These are phyloP conservation scores for Botryosphaeria agaves DNA, from an alignment of 2,329 filamentous ascomycete species.

Conservation along the genomic window DNA sequence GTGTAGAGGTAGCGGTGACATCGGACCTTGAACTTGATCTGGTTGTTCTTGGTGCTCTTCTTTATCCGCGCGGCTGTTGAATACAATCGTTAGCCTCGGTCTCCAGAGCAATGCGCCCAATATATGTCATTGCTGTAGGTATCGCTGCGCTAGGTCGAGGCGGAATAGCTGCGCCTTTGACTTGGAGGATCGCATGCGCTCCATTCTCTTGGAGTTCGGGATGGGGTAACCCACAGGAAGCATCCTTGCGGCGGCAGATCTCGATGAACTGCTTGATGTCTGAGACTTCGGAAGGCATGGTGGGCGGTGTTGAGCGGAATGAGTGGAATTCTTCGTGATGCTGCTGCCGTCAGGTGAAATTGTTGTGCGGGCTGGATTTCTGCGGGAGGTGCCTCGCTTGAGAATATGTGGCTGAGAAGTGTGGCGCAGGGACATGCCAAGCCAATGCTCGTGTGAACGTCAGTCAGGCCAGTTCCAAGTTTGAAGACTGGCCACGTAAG, in stretches of 20 bases:
- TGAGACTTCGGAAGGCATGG: conserved; percentile 94
- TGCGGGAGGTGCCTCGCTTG: no score
- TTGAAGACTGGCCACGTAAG: no score
- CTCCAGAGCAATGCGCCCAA: no score
- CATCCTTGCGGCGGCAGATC: conserved; percentile 99
- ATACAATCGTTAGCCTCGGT: no score
- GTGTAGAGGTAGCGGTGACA: conserved; percentile 96
- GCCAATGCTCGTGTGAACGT: no score
- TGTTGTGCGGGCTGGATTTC: neutral
- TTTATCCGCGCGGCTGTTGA: conserved; percentile 38
- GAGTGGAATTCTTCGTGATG: neutral
- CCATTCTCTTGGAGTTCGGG: conserved; percentile 1
- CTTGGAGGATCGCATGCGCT: neutral
- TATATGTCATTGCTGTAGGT: no score
- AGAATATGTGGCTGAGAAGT: no score
- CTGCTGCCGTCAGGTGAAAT: neutral
- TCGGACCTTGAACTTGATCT: conserved; percentile 99
- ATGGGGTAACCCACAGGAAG: conserved; percentile 70
- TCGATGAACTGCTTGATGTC: conserved; percentile 99
- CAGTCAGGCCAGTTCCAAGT: no score
- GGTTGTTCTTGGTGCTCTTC: conserved; percentile 78
- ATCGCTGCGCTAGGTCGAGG: no score
- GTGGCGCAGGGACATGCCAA: no score
- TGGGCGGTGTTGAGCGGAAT: conserved; percentile 32
- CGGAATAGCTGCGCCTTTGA: no score